Base-by-base conservation (phyloP, 2,329 filamentous ascomycete genomes). In the Phialophora macrospora region DNA sequence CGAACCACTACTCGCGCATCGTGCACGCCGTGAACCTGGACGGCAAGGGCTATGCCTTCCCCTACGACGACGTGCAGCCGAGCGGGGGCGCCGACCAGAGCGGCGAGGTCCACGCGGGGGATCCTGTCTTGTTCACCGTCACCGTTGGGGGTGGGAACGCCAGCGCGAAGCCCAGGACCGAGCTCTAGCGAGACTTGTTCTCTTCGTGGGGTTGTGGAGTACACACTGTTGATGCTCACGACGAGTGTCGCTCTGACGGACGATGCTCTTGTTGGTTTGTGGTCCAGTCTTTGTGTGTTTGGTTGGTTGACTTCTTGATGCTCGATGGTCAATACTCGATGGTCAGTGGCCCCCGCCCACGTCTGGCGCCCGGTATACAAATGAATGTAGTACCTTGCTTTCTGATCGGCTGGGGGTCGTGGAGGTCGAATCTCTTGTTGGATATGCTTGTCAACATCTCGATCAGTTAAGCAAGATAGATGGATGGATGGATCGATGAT, bases 1-100 rank as follows among this genome's bases (percentile, higher is more conserved):
- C 87, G 49, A 90, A 91, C 76, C 88, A 91, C 75, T 91, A 89
- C 74, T 79, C 86, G 55, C 81, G 88, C 63, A 83, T 90, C 69
- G 84, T 88, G 66, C 88, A 91, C 76, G 83, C 80, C 66, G 80
- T 81, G 44, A 87, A 85, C 71, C 73, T 86, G 41, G 85, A 87
- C 73, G 80, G 84, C 8, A 81, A 82, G 56, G 88, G 89, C 8
- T 91, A 91, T 77, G 87, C 88, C 0, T 90, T 90, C 71, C 87
- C 88, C 0, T 91, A 90, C 73, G 89, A 91, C 73, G 88, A 91
- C 75, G 89, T 91, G 9, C 81, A 81, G 24, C 80, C 86, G 3
- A 77, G 76, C n/a, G 78, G 79, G 49, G 84, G 82, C 1, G 73
- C 75, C 3, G 87, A 90, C 74, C 87, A 88, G 77, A 86, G 85